A percentile compares a stretch with the other conserved stretches of the same genome.
Evolutionary conservation across 768 basidiomycete genomes (phyloP).

Genomic region (Kwoniella mangroviensis): DNA sequence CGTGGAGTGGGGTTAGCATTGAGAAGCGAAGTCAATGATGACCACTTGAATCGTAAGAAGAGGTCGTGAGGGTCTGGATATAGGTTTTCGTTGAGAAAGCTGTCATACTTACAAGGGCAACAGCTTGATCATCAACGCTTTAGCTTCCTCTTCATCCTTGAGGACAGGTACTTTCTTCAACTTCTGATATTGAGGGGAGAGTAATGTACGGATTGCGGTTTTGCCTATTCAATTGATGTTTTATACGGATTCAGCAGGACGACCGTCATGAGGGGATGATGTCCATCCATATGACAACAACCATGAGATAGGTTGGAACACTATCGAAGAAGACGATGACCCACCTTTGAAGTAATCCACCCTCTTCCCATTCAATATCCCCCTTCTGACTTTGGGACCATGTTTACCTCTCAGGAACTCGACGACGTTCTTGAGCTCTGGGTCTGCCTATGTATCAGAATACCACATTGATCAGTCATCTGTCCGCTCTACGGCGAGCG

Average conservation of each 20-base stretch:
- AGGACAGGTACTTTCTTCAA: slow-evolving; percentile 70
- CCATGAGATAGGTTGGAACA: too few species aligned
- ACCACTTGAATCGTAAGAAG: neutral
- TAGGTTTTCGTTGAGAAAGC: neutral
- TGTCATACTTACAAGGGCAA: slow-evolving; percentile 65
- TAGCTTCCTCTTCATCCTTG: slow-evolving; percentile 75
- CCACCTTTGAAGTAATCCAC: slow-evolving; percentile 97
- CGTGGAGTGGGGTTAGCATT: neutral
- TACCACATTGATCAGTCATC: neutral
- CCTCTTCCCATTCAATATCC: slow-evolving; percentile 90
- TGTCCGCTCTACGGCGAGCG: neutral
- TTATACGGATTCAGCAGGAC: neutral
- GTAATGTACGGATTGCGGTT: slow-evolving; percentile 86
- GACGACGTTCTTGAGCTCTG: slow-evolving; percentile 78
- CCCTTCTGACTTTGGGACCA: slow-evolving; percentile 85
- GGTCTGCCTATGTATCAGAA: slow-evolving; percentile 63
- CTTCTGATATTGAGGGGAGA: slow-evolving; percentile 89
- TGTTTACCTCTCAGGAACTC: slow-evolving; percentile 84
- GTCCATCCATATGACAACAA: too few species aligned
- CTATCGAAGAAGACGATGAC: slow-evolving; percentile 30
- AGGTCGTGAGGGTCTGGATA: too few species aligned
- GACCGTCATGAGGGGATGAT: neutral
- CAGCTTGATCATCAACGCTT: slow-evolving; percentile 67
- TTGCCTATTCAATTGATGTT: slow-evolving; percentile 66
- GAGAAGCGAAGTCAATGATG: neutral